phyloP scores from a whole-genome alignment of 192 early-diverging fungal species.

The Coemansia sp. region DNA sequence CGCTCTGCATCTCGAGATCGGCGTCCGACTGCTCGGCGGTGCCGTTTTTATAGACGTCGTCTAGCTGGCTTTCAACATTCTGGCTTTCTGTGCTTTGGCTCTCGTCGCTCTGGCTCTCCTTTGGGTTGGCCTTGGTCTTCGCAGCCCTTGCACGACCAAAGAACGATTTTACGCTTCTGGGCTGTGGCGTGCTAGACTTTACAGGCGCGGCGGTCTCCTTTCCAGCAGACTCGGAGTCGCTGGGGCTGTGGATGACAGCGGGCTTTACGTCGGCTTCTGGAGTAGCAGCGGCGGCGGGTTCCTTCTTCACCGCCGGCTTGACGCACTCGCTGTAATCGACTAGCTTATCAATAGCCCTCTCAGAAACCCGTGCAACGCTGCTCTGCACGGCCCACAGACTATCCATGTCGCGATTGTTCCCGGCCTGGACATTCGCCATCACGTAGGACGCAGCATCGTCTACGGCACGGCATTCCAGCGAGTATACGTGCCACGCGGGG shows the following conservation, averaged over 20 bases:
- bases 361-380: constrained; percentile 19
- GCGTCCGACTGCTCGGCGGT: constrained; percentile 7
- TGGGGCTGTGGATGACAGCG: not conserved
- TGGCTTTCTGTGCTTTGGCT: not conserved
- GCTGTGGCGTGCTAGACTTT: not conserved
- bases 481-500: constrained; percentile 35
- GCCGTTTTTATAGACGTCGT: not conserved
- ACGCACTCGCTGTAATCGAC: not conserved
- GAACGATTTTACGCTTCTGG: constrained; percentile 34
- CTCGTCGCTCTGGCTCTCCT: not conserved
- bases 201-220: not conserved
- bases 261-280: not conserved
- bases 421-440: constrained; percentile 35
- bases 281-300: not conserved
- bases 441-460: constrained; percentile 20
- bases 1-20: constrained; percentile 28
- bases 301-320: not conserved
- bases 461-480: constrained; percentile 17
- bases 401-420: constrained; percentile 36
- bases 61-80: not conserved
- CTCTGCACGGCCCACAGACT: constrained; percentile 27
- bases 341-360: not conserved
- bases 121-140: constrained; percentile 4
- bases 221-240: not conserved
- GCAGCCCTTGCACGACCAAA: constrained; percentile 26